Evolutionary conservation across 2,329 filamentous ascomycete species (phyloP), one percentile per base, ranked within the genome.

Genomic region (Elsinoe perseae): DNA sequence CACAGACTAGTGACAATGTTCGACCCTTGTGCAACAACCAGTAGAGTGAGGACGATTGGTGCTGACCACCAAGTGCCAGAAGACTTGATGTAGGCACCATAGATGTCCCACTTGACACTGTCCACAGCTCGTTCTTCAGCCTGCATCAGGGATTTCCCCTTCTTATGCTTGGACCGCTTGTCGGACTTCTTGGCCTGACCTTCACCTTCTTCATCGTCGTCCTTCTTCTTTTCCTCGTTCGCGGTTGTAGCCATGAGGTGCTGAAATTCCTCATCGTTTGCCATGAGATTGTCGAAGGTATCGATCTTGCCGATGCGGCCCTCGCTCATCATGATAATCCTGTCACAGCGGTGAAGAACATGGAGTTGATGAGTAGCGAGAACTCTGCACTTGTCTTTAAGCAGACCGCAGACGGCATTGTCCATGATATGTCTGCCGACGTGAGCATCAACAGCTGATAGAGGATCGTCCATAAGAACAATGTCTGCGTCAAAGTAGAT

Each of bases 321-420:
- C 14, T 84, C 83, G 56, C 96, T 87, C 82, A 98, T 91, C 83
- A 90, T 91, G 50, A 97, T 83, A 61, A 97, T 92, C 30, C 92
- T 81, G 68, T 97, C 92, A 64, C 90, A 96, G 30, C 90, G 85
- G 66, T 81, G 90, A 4, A 97, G 80, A 4, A 97, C 91, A 76
- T 95, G 93, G 12, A 97, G 81, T 69, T 97, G 92, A 70, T 98
- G 93, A 0, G 93, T 98, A 1, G 92, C 93, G 28, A 98, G 77
- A 30, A 97, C 86, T 18, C 93, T 81, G 66, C 89, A 93, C 71
- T 96, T 96, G 71, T 92, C 81, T 64, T 87, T 88, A 55, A 97
- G 77, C 8, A 97, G 77, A 6, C 92, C 92, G 57, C 90, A 83
- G 55, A 98, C 96, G 38, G 92, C 92, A 59, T 95, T 85, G 69